Conservation (phyloP, 2,329 filamentous ascomycete species). For the Akanthomyces dipterigenus region DNA sequence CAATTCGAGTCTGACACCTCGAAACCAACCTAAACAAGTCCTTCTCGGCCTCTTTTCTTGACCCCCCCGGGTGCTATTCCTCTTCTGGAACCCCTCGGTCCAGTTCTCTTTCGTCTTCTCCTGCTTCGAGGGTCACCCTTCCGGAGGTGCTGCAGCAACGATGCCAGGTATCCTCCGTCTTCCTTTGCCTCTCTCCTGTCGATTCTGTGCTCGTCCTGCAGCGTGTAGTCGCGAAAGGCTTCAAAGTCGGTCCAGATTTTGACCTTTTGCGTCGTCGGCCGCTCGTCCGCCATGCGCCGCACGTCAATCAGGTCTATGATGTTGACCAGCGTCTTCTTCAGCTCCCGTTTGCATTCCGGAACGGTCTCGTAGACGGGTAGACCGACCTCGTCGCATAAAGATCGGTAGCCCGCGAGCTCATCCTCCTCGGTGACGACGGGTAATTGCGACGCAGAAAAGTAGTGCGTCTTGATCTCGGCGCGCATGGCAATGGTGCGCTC, state of each 20-base stretch:
- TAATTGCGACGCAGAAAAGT: constrained; percentile 20
- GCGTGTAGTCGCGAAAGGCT: constrained; percentile 20
- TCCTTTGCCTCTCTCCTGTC: constrained; percentile 18
- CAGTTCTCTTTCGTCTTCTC: constrained; percentile 52
- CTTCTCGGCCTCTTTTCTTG: too few relatives aligned
- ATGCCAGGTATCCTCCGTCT: constrained; percentile 17
- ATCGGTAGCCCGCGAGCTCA: constrained; percentile 21
- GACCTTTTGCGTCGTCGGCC: constrained; percentile 11
- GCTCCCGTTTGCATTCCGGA: constrained; percentile 17
- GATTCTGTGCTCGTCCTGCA: constrained; percentile 17
- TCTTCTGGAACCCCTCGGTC: not conserved
- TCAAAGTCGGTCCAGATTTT: constrained; percentile 23
- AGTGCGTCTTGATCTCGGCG: constrained; percentile 23
- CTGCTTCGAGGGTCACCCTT: constrained; percentile 27
- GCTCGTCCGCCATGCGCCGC: constrained; percentile 16
- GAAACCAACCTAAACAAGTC: too few relatives aligned
- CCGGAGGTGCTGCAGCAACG: constrained; percentile 18
- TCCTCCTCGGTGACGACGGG: constrained; percentile 11
- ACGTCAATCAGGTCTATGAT: constrained; percentile 27
- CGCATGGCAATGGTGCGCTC: constrained; percentile 27
- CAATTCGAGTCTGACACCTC: too few relatives aligned
- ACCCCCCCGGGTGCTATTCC: too few relatives aligned
- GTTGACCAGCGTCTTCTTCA: constrained; percentile 24
- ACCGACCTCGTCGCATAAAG: constrained; percentile 22
- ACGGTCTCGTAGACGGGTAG: constrained; percentile 16